Evolutionary conservation across 345 rosid species (phyloP).

Genomic region (Eutrema yunnanense): DNA sequence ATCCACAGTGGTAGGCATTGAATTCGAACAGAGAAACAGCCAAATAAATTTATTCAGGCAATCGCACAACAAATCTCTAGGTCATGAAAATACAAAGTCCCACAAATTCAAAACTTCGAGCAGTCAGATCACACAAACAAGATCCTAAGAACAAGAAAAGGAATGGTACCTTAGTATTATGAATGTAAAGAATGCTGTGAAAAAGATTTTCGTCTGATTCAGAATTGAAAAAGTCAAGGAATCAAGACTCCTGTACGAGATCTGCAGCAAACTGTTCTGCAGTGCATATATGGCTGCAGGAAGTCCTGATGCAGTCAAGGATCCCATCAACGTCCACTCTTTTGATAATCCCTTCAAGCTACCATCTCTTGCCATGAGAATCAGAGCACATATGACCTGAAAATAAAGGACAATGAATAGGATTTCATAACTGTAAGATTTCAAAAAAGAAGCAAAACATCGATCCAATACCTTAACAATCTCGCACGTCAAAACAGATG

Average conservation of each 20-base stretch:
- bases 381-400: constrained; percentile 69
- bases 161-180: constrained; percentile 64
- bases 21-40: neutral
- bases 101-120: neutral
- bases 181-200: constrained; percentile 84
- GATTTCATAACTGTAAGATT: neutral
- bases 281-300: constrained; percentile 95
- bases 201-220: constrained; percentile 94
- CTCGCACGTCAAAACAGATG: constrained; percentile 89
- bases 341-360: constrained; percentile 50
- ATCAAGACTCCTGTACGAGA: constrained; percentile 92
- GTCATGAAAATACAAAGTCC: neutral
- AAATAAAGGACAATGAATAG: neutral
- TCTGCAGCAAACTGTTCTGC: constrained; percentile 98
- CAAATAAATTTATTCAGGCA: neutral
- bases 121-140: neutral
- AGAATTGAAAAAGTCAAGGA: constrained; percentile 90
- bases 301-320: constrained; percentile 94
- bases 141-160: neutral
- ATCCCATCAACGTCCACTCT: constrained; percentile 83
- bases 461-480: constrained; percentile 53
- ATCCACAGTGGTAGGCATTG: neutral
- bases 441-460: neutral
- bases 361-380: constrained; percentile 86
- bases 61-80: neutral